Evolutionary conservation across 176 grass and related monocot species (phyloP).

Genomic region (Saccharum spontaneum): DNA sequence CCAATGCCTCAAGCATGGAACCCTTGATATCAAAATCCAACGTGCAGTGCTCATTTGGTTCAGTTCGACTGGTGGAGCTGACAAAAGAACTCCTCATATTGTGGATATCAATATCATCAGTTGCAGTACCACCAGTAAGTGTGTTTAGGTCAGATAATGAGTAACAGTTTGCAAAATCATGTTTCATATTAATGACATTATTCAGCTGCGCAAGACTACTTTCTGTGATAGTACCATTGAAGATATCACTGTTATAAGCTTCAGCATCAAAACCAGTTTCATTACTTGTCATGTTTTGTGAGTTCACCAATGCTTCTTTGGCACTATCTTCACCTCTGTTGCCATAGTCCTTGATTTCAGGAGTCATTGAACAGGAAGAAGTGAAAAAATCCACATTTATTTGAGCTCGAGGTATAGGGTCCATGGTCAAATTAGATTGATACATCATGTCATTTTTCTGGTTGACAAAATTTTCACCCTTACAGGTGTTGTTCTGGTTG

Average conservation of each 20-base stretch:
- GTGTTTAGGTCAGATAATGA: conserved; percentile 54
- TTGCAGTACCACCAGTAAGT: conserved; percentile 48
- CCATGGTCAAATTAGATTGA: conserved; percentile 48
- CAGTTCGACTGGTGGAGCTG: conserved; percentile 44
- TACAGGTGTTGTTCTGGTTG: conserved; percentile 33
- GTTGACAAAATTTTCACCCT: conserved; percentile 36
- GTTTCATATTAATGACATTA: conserved; percentile 59
- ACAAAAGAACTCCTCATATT: conserved; percentile 57
- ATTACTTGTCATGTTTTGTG: conserved; percentile 41
- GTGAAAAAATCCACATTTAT: conserved; percentile 51
- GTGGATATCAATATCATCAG: conserved; percentile 53
- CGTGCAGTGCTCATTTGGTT: conserved; percentile 47
- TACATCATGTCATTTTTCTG: conserved; percentile 37
- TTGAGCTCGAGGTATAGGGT: conserved; percentile 41
- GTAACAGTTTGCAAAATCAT: conserved; percentile 58
- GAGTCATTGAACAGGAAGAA: conserved; percentile 46
- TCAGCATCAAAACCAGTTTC: conserved; percentile 47
- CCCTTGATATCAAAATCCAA: conserved; percentile 86
- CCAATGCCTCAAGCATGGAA: conserved; percentile 75
- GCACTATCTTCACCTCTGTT: conserved; percentile 32
- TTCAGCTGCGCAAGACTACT: conserved; percentile 58
- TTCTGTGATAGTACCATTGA: conserved; percentile 51
- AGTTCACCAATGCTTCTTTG: conserved; percentile 39
- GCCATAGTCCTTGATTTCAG: conserved; percentile 54
- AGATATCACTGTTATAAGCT: conserved; percentile 58